phyloP scores from a whole-genome alignment of 2,329 filamentous ascomycete species.

The Esteya vermicola region DNA sequence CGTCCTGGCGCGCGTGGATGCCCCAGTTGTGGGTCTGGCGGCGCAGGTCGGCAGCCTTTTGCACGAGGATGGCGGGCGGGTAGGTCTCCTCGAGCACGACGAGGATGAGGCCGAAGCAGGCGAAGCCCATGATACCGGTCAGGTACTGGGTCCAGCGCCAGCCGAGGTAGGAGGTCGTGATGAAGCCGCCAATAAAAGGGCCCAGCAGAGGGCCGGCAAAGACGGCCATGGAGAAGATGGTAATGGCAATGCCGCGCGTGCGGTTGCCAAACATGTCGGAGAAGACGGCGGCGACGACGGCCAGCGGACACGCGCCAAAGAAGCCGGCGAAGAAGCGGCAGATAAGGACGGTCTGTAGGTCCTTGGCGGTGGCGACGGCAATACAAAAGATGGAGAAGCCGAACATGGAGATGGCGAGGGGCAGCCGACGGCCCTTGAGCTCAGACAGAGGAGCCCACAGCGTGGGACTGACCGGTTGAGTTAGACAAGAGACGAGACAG shows the following conservation, averaged over 20 bases:
- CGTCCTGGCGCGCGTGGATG: conserved; percentile 57
- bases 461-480: conserved; percentile 33
- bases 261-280: conserved; percentile 57
- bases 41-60: conserved; percentile 46
- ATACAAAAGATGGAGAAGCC: conserved; percentile 58
- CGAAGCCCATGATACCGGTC: conserved; percentile 46
- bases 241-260: conserved; percentile 43
- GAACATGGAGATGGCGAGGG: conserved; percentile 47
- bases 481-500: no score
- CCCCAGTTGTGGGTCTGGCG: conserved; percentile 55
- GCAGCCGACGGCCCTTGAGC: conserved; percentile 50
- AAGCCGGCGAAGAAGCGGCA: conserved; percentile 63
- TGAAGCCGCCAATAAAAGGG: conserved; percentile 57
- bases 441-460: conserved; percentile 64
- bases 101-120: conserved; percentile 43
- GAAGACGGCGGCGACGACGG: conserved; percentile 57
- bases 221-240: conserved; percentile 45
- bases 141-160: conserved; percentile 66
- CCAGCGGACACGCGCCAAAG: conserved; percentile 54
- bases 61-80: conserved; percentile 48
- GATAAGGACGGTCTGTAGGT: conserved; percentile 54
- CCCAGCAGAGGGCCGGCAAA: conserved; percentile 55
- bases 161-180: conserved; percentile 44
- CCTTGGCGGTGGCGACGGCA: conserved; percentile 49
- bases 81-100: conserved; percentile 57